phyloP scores from a whole-genome alignment of 176 grass and related monocot genomes.

The Alopecurus myosuroides region DNA sequence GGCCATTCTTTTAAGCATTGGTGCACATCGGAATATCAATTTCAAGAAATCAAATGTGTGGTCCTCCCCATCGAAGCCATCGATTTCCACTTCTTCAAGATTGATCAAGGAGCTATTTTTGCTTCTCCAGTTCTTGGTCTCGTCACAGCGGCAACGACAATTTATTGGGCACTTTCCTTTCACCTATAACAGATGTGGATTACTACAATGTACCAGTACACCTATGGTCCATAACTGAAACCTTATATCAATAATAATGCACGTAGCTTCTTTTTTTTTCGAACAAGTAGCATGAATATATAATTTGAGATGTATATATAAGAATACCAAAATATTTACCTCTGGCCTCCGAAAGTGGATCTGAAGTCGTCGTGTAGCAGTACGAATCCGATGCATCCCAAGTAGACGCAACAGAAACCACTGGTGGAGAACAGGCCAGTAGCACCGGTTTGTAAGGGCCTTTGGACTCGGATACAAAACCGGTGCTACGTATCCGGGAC shows the following conservation, averaged over 20 bases:
- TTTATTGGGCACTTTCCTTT: not conserved
- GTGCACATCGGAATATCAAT: not conserved
- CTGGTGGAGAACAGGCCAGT: too few species aligned
- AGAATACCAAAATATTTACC: not conserved
- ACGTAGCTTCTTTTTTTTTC: not conserved
- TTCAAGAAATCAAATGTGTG: not conserved
- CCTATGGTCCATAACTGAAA: not conserved
- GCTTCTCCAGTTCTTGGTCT: not conserved
- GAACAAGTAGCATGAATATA: not conserved
- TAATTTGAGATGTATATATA: not conserved
- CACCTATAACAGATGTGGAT: not conserved
- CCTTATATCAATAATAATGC: not conserved
- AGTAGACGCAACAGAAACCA: not conserved
- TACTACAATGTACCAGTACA: not conserved
- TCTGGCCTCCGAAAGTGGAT: not conserved
- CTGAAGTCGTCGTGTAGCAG: not conserved
- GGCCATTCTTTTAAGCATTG: not conserved
- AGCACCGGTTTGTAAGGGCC: too few species aligned
- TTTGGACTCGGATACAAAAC: too few species aligned
- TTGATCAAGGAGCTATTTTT: not conserved
- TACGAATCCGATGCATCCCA: not conserved
- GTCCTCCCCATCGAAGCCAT: not conserved
- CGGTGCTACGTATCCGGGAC: too few species aligned
- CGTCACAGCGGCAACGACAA: not conserved
- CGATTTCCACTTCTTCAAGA: not conserved